These are phyloP conservation scores for Handroanthus guayacan DNA, from an alignment of 257 asterid species.

Conservation along the genomic window DNA sequence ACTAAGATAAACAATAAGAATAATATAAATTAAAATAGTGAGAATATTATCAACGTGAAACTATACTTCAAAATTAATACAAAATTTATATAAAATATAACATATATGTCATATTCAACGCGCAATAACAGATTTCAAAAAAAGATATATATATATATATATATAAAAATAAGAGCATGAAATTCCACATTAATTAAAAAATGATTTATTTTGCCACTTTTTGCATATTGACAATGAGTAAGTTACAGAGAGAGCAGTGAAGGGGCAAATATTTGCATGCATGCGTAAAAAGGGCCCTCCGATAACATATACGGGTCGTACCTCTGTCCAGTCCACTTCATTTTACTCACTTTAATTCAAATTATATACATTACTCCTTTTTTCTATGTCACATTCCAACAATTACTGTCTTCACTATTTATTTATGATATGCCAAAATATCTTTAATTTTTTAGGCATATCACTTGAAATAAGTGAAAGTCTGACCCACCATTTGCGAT, in stretches of 20 bases:
- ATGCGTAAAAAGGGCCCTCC: constrained; percentile 47
- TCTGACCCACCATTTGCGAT: background rate
- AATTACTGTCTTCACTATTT: constrained; percentile 35
- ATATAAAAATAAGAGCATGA: background rate
- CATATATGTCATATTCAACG: too few species aligned
- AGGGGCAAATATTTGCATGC: constrained; percentile 22
- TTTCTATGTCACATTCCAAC: constrained; percentile 14
- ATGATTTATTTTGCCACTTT: constrained; percentile 15
- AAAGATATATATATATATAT: too few species aligned
- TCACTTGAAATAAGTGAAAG: constrained; percentile 5
- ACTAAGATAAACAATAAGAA: too few species aligned
- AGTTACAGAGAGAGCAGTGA: background rate
- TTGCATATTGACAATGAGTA: background rate
- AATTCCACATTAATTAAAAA: background rate
- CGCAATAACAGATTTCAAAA: too few species aligned
- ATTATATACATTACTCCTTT: constrained; percentile 24
- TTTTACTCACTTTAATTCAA: constrained; percentile 54
- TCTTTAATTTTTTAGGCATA: constrained; percentile 19
- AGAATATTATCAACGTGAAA: too few species aligned
- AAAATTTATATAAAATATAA: too few species aligned
- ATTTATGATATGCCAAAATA: constrained; percentile 22
- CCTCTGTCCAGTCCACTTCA: constrained; percentile 54
- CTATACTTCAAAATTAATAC: too few species aligned
- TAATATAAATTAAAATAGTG: too few species aligned
- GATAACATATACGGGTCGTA: constrained; percentile 32